phyloP scores from a whole-genome alignment of 768 basidiomycete species.

The Suillus americanus region DNA sequence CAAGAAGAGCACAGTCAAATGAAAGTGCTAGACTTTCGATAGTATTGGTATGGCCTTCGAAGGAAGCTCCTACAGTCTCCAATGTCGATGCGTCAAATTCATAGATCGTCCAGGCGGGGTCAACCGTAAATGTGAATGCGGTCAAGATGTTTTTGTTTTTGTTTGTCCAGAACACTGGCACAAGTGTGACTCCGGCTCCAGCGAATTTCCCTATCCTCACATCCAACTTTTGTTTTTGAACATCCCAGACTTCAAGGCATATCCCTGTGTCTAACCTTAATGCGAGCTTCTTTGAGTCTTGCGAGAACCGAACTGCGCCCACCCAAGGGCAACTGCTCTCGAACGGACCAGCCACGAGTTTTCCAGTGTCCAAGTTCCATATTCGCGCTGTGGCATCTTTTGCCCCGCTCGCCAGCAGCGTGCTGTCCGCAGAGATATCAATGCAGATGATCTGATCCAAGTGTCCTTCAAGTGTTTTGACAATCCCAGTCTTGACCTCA shows the following conservation, averaged over 20 bases:
- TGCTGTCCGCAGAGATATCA: neutral
- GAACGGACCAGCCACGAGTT: neutral
- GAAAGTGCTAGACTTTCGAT: too few relatives aligned
- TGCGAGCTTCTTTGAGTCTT: neutral
- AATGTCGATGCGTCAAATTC: neutral
- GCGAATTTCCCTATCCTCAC: neutral
- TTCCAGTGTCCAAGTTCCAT: neutral
- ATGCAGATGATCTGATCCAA: neutral
- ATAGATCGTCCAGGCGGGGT: neutral
- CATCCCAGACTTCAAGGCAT: neutral
- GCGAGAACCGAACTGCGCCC: neutral
- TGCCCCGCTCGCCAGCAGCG: neutral
- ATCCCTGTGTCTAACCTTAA: neutral
- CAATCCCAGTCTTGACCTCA: neutral
- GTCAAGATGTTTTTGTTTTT: neutral
- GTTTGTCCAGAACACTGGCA: neutral
- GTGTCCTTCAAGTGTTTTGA: neutral
- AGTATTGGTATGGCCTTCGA: neutral
- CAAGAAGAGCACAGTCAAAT: too few relatives aligned
- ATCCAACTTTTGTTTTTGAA: neutral
- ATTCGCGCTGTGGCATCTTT: neutral
- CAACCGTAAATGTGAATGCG: neutral
- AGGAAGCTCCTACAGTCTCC: neutral
- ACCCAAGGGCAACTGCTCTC: neutral
- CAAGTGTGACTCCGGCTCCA: neutral